A percentile compares a stretch with the other conserved stretches of the same genome.
Evolutionary conservation across 208 protist genomes (phyloP).

Genomic region (Trypanosoma mega): DNA sequence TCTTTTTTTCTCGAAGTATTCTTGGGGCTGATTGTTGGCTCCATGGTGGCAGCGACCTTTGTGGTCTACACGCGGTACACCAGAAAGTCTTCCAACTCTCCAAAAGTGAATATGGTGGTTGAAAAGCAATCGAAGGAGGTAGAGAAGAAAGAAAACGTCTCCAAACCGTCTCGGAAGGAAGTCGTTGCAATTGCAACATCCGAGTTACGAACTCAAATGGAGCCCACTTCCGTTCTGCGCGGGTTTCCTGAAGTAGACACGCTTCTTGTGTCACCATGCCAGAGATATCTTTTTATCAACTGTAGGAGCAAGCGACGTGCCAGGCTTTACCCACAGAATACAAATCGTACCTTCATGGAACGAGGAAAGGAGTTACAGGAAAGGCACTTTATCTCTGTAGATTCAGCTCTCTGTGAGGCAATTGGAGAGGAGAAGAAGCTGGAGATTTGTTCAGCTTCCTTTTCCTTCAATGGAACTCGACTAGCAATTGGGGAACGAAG

Average conservation of each 20-base stretch:
- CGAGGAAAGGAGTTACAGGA: constrained; percentile 62
- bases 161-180: not conserved
- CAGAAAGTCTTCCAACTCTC: too few species aligned
- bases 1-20: too few species aligned
- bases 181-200: not conserved
- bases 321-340: constrained; percentile 51
- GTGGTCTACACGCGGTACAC: too few species aligned
- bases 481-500: constrained; percentile 63
- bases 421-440: constrained; percentile 39
- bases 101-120: too few species aligned
- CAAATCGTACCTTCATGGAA: constrained; percentile 36
- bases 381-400: constrained; percentile 44
- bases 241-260: constrained; percentile 65
- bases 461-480: constrained; percentile 46
- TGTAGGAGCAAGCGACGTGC: constrained; percentile 65
- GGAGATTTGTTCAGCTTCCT: constrained; percentile 56
- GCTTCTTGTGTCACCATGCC: constrained; percentile 54
- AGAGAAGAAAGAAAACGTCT: not conserved
- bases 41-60: too few species aligned
- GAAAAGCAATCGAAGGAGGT: too few species aligned
- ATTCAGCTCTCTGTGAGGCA: constrained; percentile 33
- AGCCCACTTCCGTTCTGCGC: constrained; percentile 48
- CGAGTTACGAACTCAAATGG: not conserved
- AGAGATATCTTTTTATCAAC: constrained; percentile 60
- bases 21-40: too few species aligned